Evolutionary conservation across 1,139 yeast species (phyloP), one percentile per base, ranked within the genome.

Genomic region (Yamadazyma atmosphaerica): DNA sequence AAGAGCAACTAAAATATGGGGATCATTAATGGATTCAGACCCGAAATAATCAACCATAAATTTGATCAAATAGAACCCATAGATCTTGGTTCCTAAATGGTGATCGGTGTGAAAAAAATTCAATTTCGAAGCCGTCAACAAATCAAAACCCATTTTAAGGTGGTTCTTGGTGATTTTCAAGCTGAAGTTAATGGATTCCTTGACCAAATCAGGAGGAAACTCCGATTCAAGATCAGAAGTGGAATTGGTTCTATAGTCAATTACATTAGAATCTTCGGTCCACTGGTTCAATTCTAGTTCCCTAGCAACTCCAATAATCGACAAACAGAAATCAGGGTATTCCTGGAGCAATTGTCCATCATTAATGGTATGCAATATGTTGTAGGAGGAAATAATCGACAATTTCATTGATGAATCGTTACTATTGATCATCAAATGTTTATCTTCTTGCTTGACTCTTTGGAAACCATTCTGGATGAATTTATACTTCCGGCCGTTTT

Each of bases 51-150:
- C 62, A 21, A 49, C 51, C 38, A 77, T 64, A 32, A 63, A 63
- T 36, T 64, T 60, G 34, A 65, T 64, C 62, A 77, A 58, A 46
- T 67, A 69, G 36, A 54, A 51, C 2, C 81, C 80, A 43, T 74
- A 79, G 16, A 77, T 56, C 40, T 63, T 66, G 11, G 74, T 69
- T 4, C 78, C 77, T 21, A 76, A 68, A 51, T 75, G 80, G 49
- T 77, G 83, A 52, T 77, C 82, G 1, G 82, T 74, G 48, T 77
- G 82, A 42, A 77, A 63, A 47, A 77, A 77, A 49, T 77, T 75
- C 42, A 77, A 61, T 44, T 75, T 76, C 13, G 80, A 60, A 23
- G 79, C 73, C 27, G 69, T 57, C 46, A 77, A 43, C 24, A 77
- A 57, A 45, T 66, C 62, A 28, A 71, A 54, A 2, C 81, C 81